These are phyloP conservation scores for Gentiana straminea DNA, from an alignment of 257 asterid genomes.

Conservation along the genomic window DNA sequence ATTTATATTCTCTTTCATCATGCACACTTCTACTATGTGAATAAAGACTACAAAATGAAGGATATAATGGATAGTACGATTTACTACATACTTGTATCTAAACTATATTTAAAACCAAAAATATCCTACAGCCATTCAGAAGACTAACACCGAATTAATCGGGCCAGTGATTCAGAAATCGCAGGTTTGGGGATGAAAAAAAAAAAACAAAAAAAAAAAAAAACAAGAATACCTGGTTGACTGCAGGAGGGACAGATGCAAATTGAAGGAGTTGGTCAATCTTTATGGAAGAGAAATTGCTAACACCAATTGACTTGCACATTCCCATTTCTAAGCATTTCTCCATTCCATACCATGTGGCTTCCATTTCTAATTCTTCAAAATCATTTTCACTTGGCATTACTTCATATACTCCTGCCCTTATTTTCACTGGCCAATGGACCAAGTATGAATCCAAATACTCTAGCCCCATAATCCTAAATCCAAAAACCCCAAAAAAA, in stretches of 20 bases:
- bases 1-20: no score
- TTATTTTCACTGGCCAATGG: slow-evolving; percentile 84
- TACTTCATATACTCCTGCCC: slow-evolving; percentile 45
- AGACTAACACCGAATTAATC: no score
- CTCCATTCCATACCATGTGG: slow-evolving; percentile 77
- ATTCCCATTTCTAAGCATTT: slow-evolving; percentile 59
- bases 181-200: no score
- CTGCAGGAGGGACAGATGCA: slow-evolving; percentile 53
- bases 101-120: no score
- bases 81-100: no score
- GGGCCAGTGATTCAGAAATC: no score
- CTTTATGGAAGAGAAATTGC: slow-evolving; percentile 67
- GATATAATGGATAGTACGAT: no score
- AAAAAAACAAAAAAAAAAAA: no score
- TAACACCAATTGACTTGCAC: slow-evolving; percentile 66
- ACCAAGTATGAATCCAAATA: slow-evolving; percentile 75
- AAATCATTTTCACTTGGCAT: slow-evolving; percentile 55
- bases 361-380: slow-evolving; percentile 39
- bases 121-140: no score
- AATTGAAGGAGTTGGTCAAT: slow-evolving; percentile 28
- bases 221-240: slow-evolving; percentile 51
- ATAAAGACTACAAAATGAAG: no score
- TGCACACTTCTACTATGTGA: no score
- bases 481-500: no score
- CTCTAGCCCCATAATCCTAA: slow-evolving; percentile 64